These are phyloP conservation scores for Oidium heveae DNA, from an alignment of 2,329 filamentous ascomycete species.

Conservation along the genomic window DNA sequence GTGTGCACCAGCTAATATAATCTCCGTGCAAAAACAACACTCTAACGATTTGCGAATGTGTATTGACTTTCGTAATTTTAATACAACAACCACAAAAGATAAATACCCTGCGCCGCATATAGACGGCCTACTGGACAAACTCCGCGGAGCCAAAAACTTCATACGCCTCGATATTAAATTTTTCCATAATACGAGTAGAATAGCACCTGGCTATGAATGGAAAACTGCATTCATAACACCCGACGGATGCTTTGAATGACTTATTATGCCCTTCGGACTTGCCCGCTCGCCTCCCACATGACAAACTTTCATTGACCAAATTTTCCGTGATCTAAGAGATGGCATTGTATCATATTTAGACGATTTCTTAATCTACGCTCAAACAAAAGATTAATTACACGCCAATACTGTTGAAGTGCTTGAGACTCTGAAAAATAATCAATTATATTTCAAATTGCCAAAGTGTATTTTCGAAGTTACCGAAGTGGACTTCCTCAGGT, in stretches of 20 bases:
- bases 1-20: neutral
- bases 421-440: neutral
- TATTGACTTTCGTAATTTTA: neutral
- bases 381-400: neutral
- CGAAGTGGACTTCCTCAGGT: neutral
- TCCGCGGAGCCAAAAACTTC: neutral
- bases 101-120: constrained; percentile 1
- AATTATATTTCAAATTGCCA: neutral
- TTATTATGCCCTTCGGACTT: constrained; percentile 1
- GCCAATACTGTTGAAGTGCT: neutral
- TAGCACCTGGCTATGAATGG: neutral
- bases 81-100: neutral
- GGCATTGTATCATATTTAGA: neutral
- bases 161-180: neutral
- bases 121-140: neutral
- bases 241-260: neutral
- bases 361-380: neutral
- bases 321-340: neutral
- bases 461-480: neutral
- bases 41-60: neutral
- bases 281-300: neutral
- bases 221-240: neutral
- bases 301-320: neutral
- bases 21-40: neutral
- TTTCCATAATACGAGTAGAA: neutral